Evolutionary conservation across 164 flowering plant species (phyloP), one percentile per base, ranked within the genome.

Genomic region (Hamamelis virginiana): DNA sequence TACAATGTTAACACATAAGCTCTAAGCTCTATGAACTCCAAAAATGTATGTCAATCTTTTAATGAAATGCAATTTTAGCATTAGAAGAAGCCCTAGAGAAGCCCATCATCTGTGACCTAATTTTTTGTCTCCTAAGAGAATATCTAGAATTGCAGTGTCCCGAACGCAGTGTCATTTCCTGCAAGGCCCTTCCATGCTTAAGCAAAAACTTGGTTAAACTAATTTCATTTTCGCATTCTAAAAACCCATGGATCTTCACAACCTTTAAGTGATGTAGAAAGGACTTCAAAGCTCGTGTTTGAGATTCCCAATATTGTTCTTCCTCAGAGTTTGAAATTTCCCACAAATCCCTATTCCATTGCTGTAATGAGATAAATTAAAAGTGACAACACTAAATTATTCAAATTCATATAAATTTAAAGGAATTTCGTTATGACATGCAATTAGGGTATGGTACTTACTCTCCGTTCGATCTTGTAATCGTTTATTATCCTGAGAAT

Each of bases 161-260:
- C 0, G 77, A 47, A 33, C 63, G 72, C 16, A 82, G 67, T 27
- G 64, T 75, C 81, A 86, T 71, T 52, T 80, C 72, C 53, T 82
- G 74, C 79, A 86, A 67, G 33, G 72, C 81, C 70, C 69, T 74
- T 14, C 84, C 90, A 77, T 82, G 81, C 80, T 75, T 82, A 50
- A 86, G 82, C 74, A 86, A 73, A 66, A 82, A 86, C 71, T 75
- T 82, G 23, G 78, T 78, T n/a, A 86, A 64, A 28, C 78, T 77
- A 26, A 82, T 73, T 26, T 84, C 87, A 65, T 72, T 78, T 53
- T 76, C 78, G 27, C 80, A 80, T 27, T 76, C 85, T 38, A 69
- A 59, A 65, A 84, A 78, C 28, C 87, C 87, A 62, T 77, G 52
- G 1, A 82, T 78, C 79, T 72, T 74, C 25, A 86, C 86, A 3